phyloP scores from a whole-genome alignment of 208 protist species.

The Trypanosoma avium region DNA sequence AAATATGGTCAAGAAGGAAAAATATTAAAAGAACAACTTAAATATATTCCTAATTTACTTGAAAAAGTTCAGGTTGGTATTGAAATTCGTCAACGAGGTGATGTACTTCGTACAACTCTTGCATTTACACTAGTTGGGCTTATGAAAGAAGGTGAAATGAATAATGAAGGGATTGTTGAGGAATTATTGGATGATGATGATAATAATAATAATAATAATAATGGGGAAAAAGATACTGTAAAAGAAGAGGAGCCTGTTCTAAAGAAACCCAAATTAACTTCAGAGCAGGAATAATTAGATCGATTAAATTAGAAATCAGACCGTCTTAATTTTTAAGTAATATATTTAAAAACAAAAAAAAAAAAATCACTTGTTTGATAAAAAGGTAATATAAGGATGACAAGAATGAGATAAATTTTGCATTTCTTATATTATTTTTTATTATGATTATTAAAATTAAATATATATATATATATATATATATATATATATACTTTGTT shows the following conservation, averaged over 20 bases:
- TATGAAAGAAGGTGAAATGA: slow-evolving; percentile 49
- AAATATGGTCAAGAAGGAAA: slow-evolving; percentile 90
- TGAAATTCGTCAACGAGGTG: slow-evolving; percentile 64
- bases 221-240: slow-evolving; percentile 17
- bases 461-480: slow-evolving; percentile 6
- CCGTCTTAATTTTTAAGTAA: slow-evolving; percentile 15
- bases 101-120: slow-evolving; percentile 78
- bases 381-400: too few relatives aligned
- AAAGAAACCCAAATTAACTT: too few relatives aligned
- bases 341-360: slow-evolving; percentile 2
- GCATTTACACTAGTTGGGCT: slow-evolving; percentile 64
- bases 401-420: too few relatives aligned
- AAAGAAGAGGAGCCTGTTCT: slow-evolving; percentile 2
- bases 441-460: not conserved
- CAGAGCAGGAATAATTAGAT: too few relatives aligned
- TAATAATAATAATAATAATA: not conserved
- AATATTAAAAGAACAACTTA: slow-evolving; percentile 71
- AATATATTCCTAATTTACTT: slow-evolving; percentile 63
- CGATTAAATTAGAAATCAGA: too few relatives aligned
- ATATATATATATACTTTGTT: slow-evolving; percentile 9
- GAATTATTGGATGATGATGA: slow-evolving; percentile 43
- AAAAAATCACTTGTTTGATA: not conserved
- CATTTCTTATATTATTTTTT: too few relatives aligned
- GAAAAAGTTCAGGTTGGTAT: slow-evolving; percentile 82
- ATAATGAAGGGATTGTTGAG: slow-evolving; percentile 38